Evolutionary conservation across 1,284 basidiomycete genomes (phyloP).

Genomic region (Fomes fomentarius): DNA sequence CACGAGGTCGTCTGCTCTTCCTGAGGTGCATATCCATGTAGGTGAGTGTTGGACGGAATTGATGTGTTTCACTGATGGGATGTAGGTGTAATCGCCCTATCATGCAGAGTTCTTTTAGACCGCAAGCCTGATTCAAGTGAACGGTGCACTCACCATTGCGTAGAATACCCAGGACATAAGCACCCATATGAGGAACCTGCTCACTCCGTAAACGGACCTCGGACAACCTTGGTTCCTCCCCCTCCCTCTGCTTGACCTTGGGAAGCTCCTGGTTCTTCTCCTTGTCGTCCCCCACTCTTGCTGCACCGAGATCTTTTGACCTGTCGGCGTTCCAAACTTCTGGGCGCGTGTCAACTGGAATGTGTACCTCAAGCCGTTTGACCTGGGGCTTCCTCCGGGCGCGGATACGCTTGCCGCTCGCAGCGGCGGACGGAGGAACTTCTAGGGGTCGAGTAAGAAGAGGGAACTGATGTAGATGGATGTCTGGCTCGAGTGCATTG

Average conservation of each 20-base stretch:
- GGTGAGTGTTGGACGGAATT: constrained; percentile 77
- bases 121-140: not conserved
- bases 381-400: constrained; percentile 69
- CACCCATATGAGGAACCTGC: constrained; percentile 60
- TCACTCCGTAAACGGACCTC: constrained; percentile 77
- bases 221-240: constrained; percentile 60
- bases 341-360: constrained; percentile 73
- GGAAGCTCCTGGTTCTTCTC: constrained; percentile 67
- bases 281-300: constrained; percentile 68
- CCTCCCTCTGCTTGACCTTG: constrained; percentile 41
- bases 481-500: constrained; percentile 56
- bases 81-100: constrained; percentile 77
- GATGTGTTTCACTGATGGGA: constrained; percentile 74
- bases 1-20: constrained; percentile 54
- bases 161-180: constrained; percentile 74
- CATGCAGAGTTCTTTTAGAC: not conserved
- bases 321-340: constrained; percentile 79
- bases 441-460: constrained; percentile 72
- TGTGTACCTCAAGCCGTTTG: constrained; percentile 70
- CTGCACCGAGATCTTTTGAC: constrained; percentile 63
- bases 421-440: constrained; percentile 69
- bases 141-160: constrained; percentile 56
- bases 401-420: constrained; percentile 74
- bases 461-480: constrained; percentile 81
- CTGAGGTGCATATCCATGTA: constrained; percentile 73